These are phyloP conservation scores for Arthrobotrys entomopaga DNA, from an alignment of 2,329 filamentous ascomycete genomes.

Conservation along the genomic window DNA sequence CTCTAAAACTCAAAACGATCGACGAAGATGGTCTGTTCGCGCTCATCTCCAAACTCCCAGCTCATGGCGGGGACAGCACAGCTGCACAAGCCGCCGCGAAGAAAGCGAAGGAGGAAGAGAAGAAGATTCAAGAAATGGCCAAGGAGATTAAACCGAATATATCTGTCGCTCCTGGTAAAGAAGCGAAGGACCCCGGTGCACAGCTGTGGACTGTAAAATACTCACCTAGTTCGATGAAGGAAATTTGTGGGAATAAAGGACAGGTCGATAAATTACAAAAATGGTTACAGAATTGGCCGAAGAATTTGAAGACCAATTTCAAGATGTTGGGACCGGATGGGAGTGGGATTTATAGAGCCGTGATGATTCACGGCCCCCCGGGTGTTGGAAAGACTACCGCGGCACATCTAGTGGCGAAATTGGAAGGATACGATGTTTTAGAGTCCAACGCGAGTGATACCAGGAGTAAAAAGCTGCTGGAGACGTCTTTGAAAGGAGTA, in stretches of 20 bases:
- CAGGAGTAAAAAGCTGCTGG: slow-evolving; percentile 94
- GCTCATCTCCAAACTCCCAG: slow-evolving; percentile 81
- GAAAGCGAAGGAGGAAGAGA: slow-evolving; percentile 85
- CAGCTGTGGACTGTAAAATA: slow-evolving; percentile 96
- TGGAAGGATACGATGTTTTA: slow-evolving; percentile 91
- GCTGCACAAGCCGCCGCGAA: slow-evolving; percentile 85
- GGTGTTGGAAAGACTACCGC: slow-evolving; percentile 98
- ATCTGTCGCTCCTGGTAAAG: slow-evolving; percentile 62
- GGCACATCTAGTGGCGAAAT: slow-evolving; percentile 89
- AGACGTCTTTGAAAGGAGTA: slow-evolving; percentile 85
- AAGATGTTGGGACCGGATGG: slow-evolving; percentile 85
- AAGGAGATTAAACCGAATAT: slow-evolving; percentile 75
- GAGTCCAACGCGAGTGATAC: slow-evolving; percentile 97
- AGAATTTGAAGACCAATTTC: slow-evolving; percentile 81
- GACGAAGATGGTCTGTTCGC: slow-evolving; percentile 92
- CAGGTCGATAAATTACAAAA: slow-evolving; percentile 87
- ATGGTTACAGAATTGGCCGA: slow-evolving; percentile 86
- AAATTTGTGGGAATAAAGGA: slow-evolving; percentile 94
- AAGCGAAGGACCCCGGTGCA: slow-evolving; percentile 66
- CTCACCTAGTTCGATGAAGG: slow-evolving; percentile 81
- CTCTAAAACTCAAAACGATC: slow-evolving; percentile 86
- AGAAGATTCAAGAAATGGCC: slow-evolving; percentile 81
- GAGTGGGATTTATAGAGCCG: slow-evolving; percentile 81
- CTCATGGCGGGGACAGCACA: slow-evolving; percentile 86
- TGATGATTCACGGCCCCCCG: slow-evolving; percentile 93